Evolutionary conservation across 2,329 filamentous ascomycete species (phyloP), one percentile per base, ranked within the genome.

Genomic region (Phialophora expanda): DNA sequence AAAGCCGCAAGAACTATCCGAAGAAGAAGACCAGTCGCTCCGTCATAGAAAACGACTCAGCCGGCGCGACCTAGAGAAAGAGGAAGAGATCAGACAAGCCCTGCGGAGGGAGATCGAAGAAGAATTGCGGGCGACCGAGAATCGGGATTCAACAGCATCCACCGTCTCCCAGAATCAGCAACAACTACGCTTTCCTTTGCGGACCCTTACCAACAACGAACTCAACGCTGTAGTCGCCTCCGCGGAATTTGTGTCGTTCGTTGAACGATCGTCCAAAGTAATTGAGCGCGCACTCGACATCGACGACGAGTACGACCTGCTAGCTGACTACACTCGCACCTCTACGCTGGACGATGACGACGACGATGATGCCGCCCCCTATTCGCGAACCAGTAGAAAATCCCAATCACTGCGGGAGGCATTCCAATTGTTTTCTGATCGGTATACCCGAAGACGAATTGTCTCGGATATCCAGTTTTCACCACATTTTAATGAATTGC

Each of bases 361-460:
- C 58, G 81, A 89, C 11, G 92, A 96, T 64, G 92, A 96, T 64
- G 93, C 86, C 20, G 61, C 63, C 30, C 65, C 65, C 14, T 72
- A 70, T 61, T 64, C 69, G 57, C 66, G 71, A 60, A 65, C 56
- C 22, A 66, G 56, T 50, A 73, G 68, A 59, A 72, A 72, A 51
- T 66, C 72, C n/a, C 69, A 72, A 55, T 70, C 67, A 17, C 30
- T 83, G 54, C 94, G 91, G 76, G 93, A 99, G 78, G 84, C 97
- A 56, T 89, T 90, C 41, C 94, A 97, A 74, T 97, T 98, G 78
- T 97, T 91, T 79, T 93, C 97, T 75, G 91, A 96, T 67, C 87
- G 93, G 76, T 97, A 94, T 91, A 96, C 92, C 75, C 96, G 96
- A 83, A 97, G 97, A 81, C 89, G 93, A 70, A 97, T 97, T 90